Percentiles rank a stretch among this genome's conserved stretches.
phyloP scores from a whole-genome alignment of 2,329 filamentous ascomycete genomes.

The Calonectria hawksworthii region DNA sequence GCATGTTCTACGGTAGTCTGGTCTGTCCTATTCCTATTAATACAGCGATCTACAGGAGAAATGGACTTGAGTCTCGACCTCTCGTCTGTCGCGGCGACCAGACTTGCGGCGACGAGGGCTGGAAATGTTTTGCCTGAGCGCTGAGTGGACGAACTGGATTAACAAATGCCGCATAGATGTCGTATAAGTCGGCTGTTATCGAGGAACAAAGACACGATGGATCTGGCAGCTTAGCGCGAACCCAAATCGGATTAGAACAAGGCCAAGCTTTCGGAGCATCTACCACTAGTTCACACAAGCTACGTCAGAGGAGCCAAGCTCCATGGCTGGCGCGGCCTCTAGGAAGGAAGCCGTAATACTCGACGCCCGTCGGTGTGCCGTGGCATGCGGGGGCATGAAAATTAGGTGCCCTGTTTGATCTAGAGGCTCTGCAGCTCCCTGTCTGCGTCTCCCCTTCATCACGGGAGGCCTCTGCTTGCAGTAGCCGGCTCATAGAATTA shows the following conservation, averaged over 20 bases:
- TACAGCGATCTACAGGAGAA: conserved; percentile 12
- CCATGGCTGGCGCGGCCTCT: neutral
- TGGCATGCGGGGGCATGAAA: conserved; percentile 5
- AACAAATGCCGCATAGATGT: conserved; percentile 22
- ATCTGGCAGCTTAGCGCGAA: neutral
- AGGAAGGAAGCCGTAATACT: neutral
- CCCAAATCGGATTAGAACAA: conserved; percentile 15
- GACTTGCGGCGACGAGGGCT: neutral
- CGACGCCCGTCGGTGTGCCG: neutral
- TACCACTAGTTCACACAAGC: conserved; percentile 11
- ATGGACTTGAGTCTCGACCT: conserved; percentile 7
- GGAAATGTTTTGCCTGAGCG: conserved; percentile 11
- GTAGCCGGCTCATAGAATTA: neutral
- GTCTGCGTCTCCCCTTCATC: neutral
- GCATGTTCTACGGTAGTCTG: neutral
- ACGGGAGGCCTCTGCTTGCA: conserved; percentile 9
- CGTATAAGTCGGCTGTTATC: conserved; percentile 20
- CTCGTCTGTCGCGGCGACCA: neutral
- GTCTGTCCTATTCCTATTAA: conserved; percentile 1
- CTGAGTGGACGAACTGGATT: conserved; percentile 9
- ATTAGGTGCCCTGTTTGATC: conserved; percentile 4
- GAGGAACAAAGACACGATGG: conserved; percentile 1
- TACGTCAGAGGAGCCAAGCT: conserved; percentile 17
- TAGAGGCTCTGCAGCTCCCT: conserved; percentile 6
- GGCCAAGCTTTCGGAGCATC: conserved; percentile 16